Evolutionary conservation across 2,329 filamentous ascomycete genomes (phyloP).

Genomic region (Xylaria sp.): DNA sequence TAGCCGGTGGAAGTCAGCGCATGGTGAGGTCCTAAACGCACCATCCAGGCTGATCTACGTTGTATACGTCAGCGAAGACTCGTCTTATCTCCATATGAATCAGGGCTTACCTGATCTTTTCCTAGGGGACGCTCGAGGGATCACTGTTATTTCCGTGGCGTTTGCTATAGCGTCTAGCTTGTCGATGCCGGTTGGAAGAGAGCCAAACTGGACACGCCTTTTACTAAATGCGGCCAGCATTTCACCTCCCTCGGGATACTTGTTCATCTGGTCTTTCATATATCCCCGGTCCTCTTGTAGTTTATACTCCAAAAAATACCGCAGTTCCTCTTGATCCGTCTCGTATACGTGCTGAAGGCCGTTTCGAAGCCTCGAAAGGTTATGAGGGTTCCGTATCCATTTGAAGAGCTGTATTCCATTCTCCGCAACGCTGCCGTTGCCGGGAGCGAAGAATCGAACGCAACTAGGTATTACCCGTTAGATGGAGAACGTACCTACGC

Average conservation of each 20-base stretch:
- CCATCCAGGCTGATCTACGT: conserved; percentile 24
- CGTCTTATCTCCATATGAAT: neutral
- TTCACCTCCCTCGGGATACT: neutral
- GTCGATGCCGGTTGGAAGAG: conserved; percentile 3
- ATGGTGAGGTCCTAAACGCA: neutral
- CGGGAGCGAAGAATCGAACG: conserved; percentile 21
- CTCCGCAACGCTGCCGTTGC: neutral
- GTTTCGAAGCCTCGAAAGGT: conserved; percentile 21
- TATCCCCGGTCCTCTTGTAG: conserved; percentile 4
- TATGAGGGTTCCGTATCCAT: conserved; percentile 23
- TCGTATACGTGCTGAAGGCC: conserved; percentile 25
- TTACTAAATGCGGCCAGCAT: conserved; percentile 7
- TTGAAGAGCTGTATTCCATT: conserved; percentile 25
- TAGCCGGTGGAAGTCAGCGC: neutral
- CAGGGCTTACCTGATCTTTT: conserved; percentile 17
- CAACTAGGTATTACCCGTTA: conserved; percentile 16
- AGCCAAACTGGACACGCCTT: conserved; percentile 1
- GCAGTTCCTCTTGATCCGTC: conserved; percentile 13
- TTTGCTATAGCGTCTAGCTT: conserved; percentile 26
- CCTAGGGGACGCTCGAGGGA: conserved; percentile 18
- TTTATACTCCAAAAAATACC: conserved; percentile 12
- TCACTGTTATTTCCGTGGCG: conserved; percentile 12
- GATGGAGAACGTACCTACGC: neutral
- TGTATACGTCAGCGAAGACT: neutral
- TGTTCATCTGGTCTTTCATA: conserved; percentile 1